These are phyloP conservation scores for Penicillium flavigenum DNA, from an alignment of 495 filamentous ascomycete genomes.

Conservation along the genomic window DNA sequence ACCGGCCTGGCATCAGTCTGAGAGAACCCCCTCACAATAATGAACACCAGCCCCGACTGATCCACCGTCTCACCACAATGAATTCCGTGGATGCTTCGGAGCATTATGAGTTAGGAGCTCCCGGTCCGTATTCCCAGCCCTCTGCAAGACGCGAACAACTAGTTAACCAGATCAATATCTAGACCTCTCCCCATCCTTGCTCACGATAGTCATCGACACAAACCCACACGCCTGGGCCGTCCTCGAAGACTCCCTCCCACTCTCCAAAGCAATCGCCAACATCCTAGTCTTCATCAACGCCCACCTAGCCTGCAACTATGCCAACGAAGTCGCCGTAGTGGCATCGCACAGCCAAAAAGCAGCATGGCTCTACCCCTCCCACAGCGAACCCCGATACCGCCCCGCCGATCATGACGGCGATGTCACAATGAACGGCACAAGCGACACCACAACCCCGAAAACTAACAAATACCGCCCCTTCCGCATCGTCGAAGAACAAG, in stretches of 20 bases:
- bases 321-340: slow-evolving; percentile 89
- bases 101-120: slow-evolving; percentile 63
- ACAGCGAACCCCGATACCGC: slow-evolving; percentile 26
- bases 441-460: slow-evolving; percentile 33
- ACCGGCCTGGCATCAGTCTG: not conserved
- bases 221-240: slow-evolving; percentile 93
- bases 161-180: not conserved
- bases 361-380: slow-evolving; percentile 78
- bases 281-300: slow-evolving; percentile 95
- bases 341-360: slow-evolving; percentile 83
- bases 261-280: slow-evolving; percentile 82
- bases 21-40: not conserved
- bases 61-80: slow-evolving; percentile 52
- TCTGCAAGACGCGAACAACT: not conserved
- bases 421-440: slow-evolving; percentile 34
- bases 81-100: slow-evolving; percentile 87
- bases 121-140: slow-evolving; percentile 14
- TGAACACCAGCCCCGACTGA: slow-evolving; percentile 11
- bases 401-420: slow-evolving; percentile 38
- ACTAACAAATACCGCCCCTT: slow-evolving; percentile 96
- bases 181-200: slow-evolving; percentile 79
- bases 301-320: slow-evolving; percentile 87
- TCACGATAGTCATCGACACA: slow-evolving; percentile 91
- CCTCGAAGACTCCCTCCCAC: slow-evolving; percentile 70
- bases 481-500: slow-evolving; percentile 73